Base-by-base conservation (phyloP, 2,329 filamentous ascomycete species). In the Pseudonectria buxi region DNA sequence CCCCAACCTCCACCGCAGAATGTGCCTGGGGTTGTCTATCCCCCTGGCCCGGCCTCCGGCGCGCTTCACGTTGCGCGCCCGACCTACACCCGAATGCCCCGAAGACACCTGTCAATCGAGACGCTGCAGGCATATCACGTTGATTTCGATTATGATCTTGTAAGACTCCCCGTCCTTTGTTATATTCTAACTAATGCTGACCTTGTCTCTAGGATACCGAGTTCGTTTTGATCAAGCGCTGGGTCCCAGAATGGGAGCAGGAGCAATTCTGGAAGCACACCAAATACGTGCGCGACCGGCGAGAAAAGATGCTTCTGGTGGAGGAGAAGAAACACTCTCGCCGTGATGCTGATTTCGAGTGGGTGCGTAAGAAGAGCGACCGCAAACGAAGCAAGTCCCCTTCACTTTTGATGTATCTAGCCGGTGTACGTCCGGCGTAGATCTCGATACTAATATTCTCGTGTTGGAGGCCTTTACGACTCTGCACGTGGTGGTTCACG, bases 261-360 rank as follows among this genome's bases (percentile, higher is more conserved):
- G 74, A 86, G 39, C 65, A 77, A 37, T 71, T 87, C 32, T 89
- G 84, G 72, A 72, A 76, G 28, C 82, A 88, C 60, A 86, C 83
- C 3, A 71, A 70, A 42, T 64, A 71, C 28, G 56, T 86, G 43
- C 78, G 79, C n/a, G 73, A 78, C 51, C 69, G 67, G 54, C 64
- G 68, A 6, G 56, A 54, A 30, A 69, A 65, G 49, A 56, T 68
- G 28, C 59, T 71, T 12, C 56, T 71, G 36, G 61, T 76, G 32
- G 69, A 74, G 41, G 71, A 67, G 33, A 63, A 58, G 40, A 57
- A 57, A 22, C 58, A 64, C 29, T 59, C 62, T 30, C 62, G 60
- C 39, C 62, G 64, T 15, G 67, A 65, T 45, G 60, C 63, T 27
- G 65, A 74, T 30, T 72, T 71, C 39, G 71, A 77, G 54, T 74